Percentiles rank a stretch among this genome's conserved stretches.
phyloP scores from a whole-genome alignment of 306 rosid genomes.

The Vigna nakashimae region DNA sequence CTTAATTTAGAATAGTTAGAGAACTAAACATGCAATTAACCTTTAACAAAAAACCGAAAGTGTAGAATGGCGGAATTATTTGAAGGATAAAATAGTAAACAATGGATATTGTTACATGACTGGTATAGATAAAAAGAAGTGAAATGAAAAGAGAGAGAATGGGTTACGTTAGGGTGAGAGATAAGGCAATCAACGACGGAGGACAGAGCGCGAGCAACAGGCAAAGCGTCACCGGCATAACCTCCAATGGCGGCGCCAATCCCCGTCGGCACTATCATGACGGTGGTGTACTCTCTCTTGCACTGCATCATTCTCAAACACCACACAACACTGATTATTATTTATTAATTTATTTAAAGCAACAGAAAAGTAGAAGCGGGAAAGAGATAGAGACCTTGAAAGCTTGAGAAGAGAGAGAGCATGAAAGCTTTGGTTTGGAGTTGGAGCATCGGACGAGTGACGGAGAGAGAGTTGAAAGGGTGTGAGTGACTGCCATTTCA shows the following conservation, averaged over 20 bases:
- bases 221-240: constrained; percentile 86
- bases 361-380: background rate
- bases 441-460: constrained; percentile 32
- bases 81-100: no score
- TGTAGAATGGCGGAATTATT: no score
- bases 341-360: background rate
- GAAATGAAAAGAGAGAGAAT: background rate
- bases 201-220: constrained; percentile 84
- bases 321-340: background rate
- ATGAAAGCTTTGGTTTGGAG: constrained; percentile 34
- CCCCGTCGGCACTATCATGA: constrained; percentile 88
- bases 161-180: constrained; percentile 79
- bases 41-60: no score
- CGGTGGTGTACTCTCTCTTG: constrained; percentile 79
- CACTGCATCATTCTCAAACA: constrained; percentile 45
- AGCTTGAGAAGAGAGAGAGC: constrained; percentile 46
- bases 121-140: background rate
- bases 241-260: constrained; percentile 91
- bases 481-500: constrained; percentile 56
- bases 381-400: constrained; percentile 49
- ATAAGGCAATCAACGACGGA: constrained; percentile 85
- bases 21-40: no score
- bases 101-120: no score
- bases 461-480: constrained; percentile 37
- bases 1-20: no score